Evolutionary conservation across 2,329 filamentous ascomycete species (phyloP), one percentile per base, ranked within the genome.

Genomic region (Sphaerulina populicola): DNA sequence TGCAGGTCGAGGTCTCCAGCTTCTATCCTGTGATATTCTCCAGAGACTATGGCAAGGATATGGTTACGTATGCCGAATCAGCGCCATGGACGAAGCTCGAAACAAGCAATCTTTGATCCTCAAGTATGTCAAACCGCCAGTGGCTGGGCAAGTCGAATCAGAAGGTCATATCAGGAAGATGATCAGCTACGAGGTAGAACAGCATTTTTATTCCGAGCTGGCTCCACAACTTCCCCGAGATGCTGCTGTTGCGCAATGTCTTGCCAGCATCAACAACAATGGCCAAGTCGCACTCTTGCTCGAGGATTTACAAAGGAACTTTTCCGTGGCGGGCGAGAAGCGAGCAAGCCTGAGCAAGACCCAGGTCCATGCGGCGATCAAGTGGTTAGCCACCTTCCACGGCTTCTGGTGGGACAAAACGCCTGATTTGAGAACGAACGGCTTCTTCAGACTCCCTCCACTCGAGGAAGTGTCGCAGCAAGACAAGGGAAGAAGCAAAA

Each of bases 161-260:
- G 81, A 85, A 59, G 80, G 81, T 0, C 81, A 85, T 56, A 59
- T 79, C 0, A 75, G 82, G 6, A 86, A 86, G 61, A 75, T 85
- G 52, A 64, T 85, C 27, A 83, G 80, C 61, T 86, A 86, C 57
- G 73, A 81, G 41, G 79, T 83, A 3, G 82, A 86, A 64, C 80
- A 82, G 60, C 76, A 76, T 57, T 86, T 86, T 57, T 86, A 86
- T 62, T 69, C 68, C 1, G 63, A 75, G 2, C 64, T 85, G 9
- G 79, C 78, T 0, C 76, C 78, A 0, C 62, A 61, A 0, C 63
- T 85, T 1, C 61, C 67, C 0, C 60, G 65, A 0, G 62, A 68
- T 0, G 62, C 77, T 1, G 70, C 73, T 0, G 74, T 82, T 1
- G 77, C 80, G 0, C 66, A 69, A 15, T 79, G 75, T 33, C 52